phyloP scores from a whole-genome alignment of 2,329 filamentous ascomycete species.

The Paecilomyces sp. region DNA sequence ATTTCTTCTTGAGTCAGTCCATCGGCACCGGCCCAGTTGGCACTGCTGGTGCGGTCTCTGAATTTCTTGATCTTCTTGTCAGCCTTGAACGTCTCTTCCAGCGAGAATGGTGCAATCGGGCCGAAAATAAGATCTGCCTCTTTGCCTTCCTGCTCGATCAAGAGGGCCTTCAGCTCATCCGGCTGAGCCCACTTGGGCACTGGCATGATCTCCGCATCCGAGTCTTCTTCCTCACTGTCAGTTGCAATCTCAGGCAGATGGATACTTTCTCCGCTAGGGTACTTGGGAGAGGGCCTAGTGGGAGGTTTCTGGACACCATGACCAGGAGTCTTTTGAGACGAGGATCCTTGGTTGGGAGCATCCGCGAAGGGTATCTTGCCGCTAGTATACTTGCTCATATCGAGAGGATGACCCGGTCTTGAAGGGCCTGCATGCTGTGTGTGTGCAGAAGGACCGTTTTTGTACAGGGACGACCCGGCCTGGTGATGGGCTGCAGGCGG shows the following conservation, averaged over 20 bases:
- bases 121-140: slow-evolving; percentile 83
- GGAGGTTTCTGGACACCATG: slow-evolving; percentile 37
- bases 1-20: slow-evolving; percentile 83
- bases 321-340: slow-evolving; percentile 63
- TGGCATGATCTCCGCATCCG: slow-evolving; percentile 52
- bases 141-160: slow-evolving; percentile 71
- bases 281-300: slow-evolving; percentile 68
- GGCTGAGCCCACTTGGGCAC: slow-evolving; percentile 84
- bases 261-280: slow-evolving; percentile 83
- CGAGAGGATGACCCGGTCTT: slow-evolving; percentile 60
- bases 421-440: slow-evolving; percentile 52
- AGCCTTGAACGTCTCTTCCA: slow-evolving; percentile 94
- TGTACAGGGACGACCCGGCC: slow-evolving; percentile 26
- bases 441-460: slow-evolving; percentile 32
- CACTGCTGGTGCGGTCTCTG: slow-evolving; percentile 83
- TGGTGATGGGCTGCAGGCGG: slow-evolving; percentile 17
- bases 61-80: slow-evolving; percentile 86
- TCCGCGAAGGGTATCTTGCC: slow-evolving; percentile 86
- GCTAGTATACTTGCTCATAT: slow-evolving; percentile 82
- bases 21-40: slow-evolving; percentile 84
- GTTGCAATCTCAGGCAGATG: slow-evolving; percentile 92
- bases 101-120: slow-evolving; percentile 75
- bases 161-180: slow-evolving; percentile 67
- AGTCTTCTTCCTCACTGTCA: slow-evolving; percentile 83
- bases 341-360: slow-evolving; percentile 46